Evolutionary conservation across 177 flowering plant genomes (phyloP).

Genomic region (Telopea speciosissima): DNA sequence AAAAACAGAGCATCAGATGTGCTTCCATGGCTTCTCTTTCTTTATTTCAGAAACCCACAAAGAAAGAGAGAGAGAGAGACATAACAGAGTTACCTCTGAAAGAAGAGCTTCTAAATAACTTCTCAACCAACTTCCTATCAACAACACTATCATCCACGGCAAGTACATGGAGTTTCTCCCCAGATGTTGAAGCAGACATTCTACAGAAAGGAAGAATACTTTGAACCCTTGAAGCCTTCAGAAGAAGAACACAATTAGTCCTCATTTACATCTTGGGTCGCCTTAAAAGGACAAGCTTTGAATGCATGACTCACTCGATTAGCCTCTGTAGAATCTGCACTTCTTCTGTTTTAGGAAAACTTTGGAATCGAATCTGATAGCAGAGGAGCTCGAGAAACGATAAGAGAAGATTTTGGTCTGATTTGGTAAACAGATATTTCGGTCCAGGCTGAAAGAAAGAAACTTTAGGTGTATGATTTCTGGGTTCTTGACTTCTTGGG

Average conservation of each 20-base stretch:
- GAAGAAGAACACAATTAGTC: too few species aligned
- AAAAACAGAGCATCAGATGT: neutral
- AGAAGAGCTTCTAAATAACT: constrained; percentile 41
- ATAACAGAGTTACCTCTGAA: constrained; percentile 38
- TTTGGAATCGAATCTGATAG: neutral
- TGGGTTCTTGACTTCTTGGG: neutral
- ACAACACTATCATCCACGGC: constrained; percentile 62
- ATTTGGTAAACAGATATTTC: constrained; percentile 5
- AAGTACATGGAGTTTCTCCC: constrained; percentile 35
- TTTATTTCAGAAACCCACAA: neutral
- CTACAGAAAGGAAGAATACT: neutral
- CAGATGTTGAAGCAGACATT: constrained; percentile 3
- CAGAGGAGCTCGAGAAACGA: neutral
- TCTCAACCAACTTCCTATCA: constrained; percentile 54
- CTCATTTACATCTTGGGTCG: neutral
- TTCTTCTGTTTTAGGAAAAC: neutral
- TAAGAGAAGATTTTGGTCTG: constrained; percentile 8
- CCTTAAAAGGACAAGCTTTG: neutral
- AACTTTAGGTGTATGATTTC: neutral
- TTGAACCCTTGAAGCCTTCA: too few species aligned
- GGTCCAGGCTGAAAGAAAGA: neutral
- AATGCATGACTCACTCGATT: neutral
- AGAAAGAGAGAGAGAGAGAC: too few species aligned
- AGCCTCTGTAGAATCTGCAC: too few species aligned
- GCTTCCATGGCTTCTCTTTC: neutral